A percentile compares a stretch with the other conserved stretches of the same genome.
Conservation (phyloP, 176 grass and related monocot species). For the Oryza glumipatula region DNA sequence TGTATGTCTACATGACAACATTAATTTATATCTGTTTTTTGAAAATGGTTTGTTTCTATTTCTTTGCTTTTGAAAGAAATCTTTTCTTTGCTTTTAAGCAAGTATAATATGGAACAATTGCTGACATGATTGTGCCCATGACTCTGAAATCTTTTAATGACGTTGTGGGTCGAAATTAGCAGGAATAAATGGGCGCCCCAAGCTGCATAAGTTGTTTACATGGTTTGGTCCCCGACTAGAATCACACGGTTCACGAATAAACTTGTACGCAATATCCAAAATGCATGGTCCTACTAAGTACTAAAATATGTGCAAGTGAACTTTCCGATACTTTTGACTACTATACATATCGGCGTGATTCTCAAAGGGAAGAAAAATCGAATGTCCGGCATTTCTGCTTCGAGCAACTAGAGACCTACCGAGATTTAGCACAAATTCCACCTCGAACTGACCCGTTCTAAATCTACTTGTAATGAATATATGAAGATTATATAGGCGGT, state of each 20-base stretch:
- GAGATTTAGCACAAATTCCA: too few relatives aligned
- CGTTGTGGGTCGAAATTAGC: neutral
- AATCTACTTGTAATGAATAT: too few relatives aligned
- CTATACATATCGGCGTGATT: neutral
- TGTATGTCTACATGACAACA: neutral
- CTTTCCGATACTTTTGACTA: neutral
- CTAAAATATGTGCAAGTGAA: neutral
- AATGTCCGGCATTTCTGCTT: too few relatives aligned
- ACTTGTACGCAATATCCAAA: neutral
- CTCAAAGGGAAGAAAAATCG: neutral
- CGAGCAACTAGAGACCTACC: too few relatives aligned
- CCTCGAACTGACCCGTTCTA: too few relatives aligned
- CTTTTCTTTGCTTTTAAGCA: slow-evolving; percentile 21
- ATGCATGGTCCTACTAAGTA: neutral
- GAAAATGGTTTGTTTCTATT: neutral
- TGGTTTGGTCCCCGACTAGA: neutral
- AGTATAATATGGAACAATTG: slow-evolving; percentile 2
- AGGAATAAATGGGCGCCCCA: neutral
- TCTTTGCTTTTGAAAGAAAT: neutral
- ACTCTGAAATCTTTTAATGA: neutral
- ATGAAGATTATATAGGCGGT: too few relatives aligned
- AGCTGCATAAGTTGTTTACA: too few relatives aligned
- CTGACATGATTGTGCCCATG: slow-evolving; percentile 8
- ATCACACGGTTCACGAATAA: neutral
- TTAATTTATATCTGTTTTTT: neutral